phyloP scores from a whole-genome alignment of 1,139 yeast genomes.

The Kodamaea alishanica region DNA sequence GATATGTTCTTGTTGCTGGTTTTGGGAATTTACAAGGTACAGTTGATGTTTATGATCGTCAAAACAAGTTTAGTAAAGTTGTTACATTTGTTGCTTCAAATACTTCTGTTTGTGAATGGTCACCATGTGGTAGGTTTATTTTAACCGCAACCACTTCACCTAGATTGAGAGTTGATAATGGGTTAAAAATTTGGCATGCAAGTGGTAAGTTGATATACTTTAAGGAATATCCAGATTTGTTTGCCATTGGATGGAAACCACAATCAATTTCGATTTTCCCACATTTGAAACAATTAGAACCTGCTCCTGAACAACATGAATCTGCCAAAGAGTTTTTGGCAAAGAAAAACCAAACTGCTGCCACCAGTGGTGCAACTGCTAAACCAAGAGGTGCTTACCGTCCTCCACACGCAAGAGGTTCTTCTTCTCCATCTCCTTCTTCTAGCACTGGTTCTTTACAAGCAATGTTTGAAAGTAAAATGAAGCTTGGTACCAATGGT shows the following conservation, averaged over 20 bases:
- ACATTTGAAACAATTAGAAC: constrained; percentile 48
- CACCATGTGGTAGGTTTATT: constrained; percentile 94
- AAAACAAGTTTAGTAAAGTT: constrained; percentile 75
- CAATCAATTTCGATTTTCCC: constrained; percentile 61
- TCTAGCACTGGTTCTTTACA: constrained; percentile 53
- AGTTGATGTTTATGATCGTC: constrained; percentile 92
- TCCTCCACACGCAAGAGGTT: constrained; percentile 88
- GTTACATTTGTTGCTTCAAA: constrained; percentile 87
- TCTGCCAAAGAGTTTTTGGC: constrained; percentile 58
- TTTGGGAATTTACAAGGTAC: constrained; percentile 98
- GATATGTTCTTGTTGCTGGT: constrained; percentile 89
- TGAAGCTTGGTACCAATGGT: constrained; percentile 20
- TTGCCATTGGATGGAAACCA: constrained; percentile 86
- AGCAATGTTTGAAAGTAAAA: constrained; percentile 43
- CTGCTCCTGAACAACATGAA: constrained; percentile 64
- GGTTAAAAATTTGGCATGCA: constrained; percentile 91
- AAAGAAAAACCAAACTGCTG: constrained; percentile 33
- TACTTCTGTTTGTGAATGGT: constrained; percentile 95
- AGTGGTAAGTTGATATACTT: constrained; percentile 76
- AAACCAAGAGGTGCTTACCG: constrained; percentile 85
- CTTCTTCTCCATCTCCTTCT: constrained; percentile 32
- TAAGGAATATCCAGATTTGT: constrained; percentile 78
- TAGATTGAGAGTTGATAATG: constrained; percentile 93
- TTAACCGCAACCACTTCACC: constrained; percentile 97
- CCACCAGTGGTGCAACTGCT: constrained; percentile 36